Base-by-base conservation (phyloP, 352 stramenopile species). In the Globisporangium middletonii region DNA sequence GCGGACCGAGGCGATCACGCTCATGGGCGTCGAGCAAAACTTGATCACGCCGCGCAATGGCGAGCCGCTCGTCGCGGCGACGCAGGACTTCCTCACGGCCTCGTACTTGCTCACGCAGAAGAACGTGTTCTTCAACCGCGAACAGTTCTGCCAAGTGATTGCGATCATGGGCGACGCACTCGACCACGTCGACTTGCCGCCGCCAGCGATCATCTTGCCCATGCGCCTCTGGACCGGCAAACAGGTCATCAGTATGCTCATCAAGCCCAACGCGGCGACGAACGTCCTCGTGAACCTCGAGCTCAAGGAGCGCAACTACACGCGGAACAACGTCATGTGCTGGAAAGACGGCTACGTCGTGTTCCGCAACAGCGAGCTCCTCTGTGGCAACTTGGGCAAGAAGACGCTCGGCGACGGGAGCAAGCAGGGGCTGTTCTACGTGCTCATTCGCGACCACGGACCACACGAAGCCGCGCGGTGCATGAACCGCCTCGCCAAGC, bases 41-140 rank as follows among this genome's bases (percentile, higher is more conserved):
- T 66, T 99, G 42, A 97, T 98, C 33, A 99, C 97, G 19, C 97
- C 97, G 7, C 88, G 96, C 11, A 99, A 99, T 63, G 97, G 97
- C 33, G 96, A 99, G 71, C 97, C 97, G 18, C 69, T 99, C 16
- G 97, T 99, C 42, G 97, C 97, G 3, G 95, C 96, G 2, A 99
- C 93, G 46, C 97, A 99, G 77, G 97, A 99, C 89, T 99, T 99
- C 73, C 77, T 99, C n/a, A 99, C 97, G 7, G 96, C 95, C 1
- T 74, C 95, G 23, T 99, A 99, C 72, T 64, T 99, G 45, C 75
- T 99, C 50, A 99, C 97, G 7, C 96, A 99, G 65, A 97, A 96
- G 63, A 98, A 99, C 75, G 79, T 97, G 48, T 99, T 99, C 68
- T 99, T 99, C 71, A 97, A 97, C 56, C 86, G 83, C 27, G 95